Evolutionary conservation across 345 rosid species (phyloP).

Genomic region (Hypericum androsaemum): DNA sequence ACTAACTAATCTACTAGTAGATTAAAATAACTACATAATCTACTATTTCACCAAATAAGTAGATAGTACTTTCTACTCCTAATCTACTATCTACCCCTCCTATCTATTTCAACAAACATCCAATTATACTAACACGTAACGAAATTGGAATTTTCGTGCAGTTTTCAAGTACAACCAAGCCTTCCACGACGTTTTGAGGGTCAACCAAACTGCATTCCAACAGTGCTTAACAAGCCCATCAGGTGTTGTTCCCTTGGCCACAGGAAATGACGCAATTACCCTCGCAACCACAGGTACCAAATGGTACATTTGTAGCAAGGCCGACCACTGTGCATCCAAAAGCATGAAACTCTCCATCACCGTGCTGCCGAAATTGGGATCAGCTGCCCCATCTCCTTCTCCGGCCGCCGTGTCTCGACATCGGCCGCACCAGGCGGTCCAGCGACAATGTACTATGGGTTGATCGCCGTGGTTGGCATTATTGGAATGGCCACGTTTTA

Average conservation of each 20-base stretch:
- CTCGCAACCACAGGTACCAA: slow-evolving; percentile 19
- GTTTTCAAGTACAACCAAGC: slow-evolving; percentile 23
- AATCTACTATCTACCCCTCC: too few species aligned
- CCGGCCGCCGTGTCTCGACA: slow-evolving; percentile 4
- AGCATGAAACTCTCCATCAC: slow-evolving; percentile 25
- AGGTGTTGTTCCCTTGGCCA: background rate
- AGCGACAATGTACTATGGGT: slow-evolving; percentile 3
- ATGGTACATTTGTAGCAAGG: slow-evolving; percentile 28
- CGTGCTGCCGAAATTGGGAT: slow-evolving; percentile 11
- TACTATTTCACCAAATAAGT: too few species aligned
- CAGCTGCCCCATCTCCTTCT: slow-evolving; percentile 7
- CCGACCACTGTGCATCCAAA: slow-evolving; percentile 16
- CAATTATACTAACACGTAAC: too few species aligned
- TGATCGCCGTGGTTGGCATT: slow-evolving; percentile 10
- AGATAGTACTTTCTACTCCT: too few species aligned
- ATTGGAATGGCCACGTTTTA: slow-evolving; percentile 11
- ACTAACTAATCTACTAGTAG: too few species aligned
- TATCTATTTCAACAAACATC: too few species aligned
- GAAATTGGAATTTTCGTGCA: slow-evolving; percentile 10
- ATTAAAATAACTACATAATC: too few species aligned
- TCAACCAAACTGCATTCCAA: slow-evolving; percentile 19
- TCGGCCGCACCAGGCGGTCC: background rate
- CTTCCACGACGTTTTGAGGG: slow-evolving; percentile 21
- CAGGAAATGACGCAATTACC: slow-evolving; percentile 20
- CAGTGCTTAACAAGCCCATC: slow-evolving; percentile 10